These are phyloP conservation scores for Sphagnum contortum DNA, from an alignment of 225 moss, liverwort and hornwort genomes.

Conservation along the genomic window DNA sequence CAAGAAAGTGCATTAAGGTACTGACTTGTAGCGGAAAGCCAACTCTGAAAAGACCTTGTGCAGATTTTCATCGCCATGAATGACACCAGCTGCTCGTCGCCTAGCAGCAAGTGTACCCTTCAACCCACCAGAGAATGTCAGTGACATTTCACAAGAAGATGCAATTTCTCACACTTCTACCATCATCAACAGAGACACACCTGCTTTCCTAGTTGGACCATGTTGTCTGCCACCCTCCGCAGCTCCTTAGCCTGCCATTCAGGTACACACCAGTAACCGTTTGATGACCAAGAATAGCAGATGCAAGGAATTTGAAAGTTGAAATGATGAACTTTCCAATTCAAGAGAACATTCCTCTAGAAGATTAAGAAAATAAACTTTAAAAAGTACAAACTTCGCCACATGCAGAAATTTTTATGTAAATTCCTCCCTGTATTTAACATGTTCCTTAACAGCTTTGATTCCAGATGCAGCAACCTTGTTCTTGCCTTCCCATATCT, in stretches of 20 bases:
- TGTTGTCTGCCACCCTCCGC: slow-evolving; percentile 92
- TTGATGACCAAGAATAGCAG: neutral
- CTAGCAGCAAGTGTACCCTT: slow-evolving; percentile 81
- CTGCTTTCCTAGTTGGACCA: slow-evolving; percentile 97
- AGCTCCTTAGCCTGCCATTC: slow-evolving; percentile 82
- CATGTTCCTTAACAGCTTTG: too few species aligned
- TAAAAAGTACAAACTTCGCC: too few species aligned
- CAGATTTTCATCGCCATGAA: slow-evolving; percentile 78
- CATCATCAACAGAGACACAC: slow-evolving; percentile 13
- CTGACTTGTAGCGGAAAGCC: slow-evolving; percentile 79
- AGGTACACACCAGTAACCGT: slow-evolving; percentile 1
- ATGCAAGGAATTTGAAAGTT: neutral
- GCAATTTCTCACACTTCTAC: too few species aligned
- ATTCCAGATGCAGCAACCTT: too few species aligned
- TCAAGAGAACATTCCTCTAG: too few species aligned
- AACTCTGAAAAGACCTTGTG: slow-evolving; percentile 83
- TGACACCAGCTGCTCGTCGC: slow-evolving; percentile 70
- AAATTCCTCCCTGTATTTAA: too few species aligned
- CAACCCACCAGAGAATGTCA: neutral
- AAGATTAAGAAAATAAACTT: too few species aligned
- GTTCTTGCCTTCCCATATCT: too few species aligned
- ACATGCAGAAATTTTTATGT: too few species aligned
- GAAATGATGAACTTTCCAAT: neutral
- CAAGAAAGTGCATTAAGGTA: neutral
- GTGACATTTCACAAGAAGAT: neutral